A percentile compares a stretch with the other conserved stretches of the same genome.
These are phyloP conservation scores for Talaromyces trachyspermus DNA, from an alignment of 495 filamentous ascomycete species.

Conservation along the genomic window DNA sequence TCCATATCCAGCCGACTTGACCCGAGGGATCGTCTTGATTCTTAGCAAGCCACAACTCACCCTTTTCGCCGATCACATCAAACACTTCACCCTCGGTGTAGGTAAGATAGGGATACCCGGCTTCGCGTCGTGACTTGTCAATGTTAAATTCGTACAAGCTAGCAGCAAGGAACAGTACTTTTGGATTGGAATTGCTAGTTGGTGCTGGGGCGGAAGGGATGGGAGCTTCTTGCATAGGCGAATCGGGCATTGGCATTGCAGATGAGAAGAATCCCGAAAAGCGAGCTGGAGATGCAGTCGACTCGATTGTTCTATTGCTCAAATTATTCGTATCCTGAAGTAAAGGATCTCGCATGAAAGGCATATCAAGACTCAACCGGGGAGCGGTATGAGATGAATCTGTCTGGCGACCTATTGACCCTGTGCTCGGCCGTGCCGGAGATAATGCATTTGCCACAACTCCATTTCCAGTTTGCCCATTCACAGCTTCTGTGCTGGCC, in stretches of 20 bases:
- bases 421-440: conserved; percentile 9
- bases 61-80: conserved; percentile 88
- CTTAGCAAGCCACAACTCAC: conserved; percentile 93
- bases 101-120: conserved; percentile 90
- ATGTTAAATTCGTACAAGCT: conserved; percentile 96
- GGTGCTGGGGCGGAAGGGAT: conserved; percentile 16
- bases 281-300: conserved; percentile 23
- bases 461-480: neutral
- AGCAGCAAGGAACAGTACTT: conserved; percentile 79
- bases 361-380: conserved; percentile 35
- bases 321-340: conserved; percentile 14
- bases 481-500: conserved; percentile 4
- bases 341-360: conserved; percentile 34
- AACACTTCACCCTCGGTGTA: conserved; percentile 92
- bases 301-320: conserved; percentile 9
- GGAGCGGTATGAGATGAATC: conserved; percentile 35
- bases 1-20: conserved; percentile 97
- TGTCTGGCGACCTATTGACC: conserved; percentile 13
- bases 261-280: conserved; percentile 75
- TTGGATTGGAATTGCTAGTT: conserved; percentile 29
- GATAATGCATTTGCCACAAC: neutral
- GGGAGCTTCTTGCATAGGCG: conserved; percentile 25
- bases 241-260: conserved; percentile 75
- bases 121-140: conserved; percentile 81
- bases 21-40: conserved; percentile 83